Percentiles rank a stretch among this genome's conserved stretches.
Evolutionary conservation across 768 basidiomycete genomes (phyloP).

Genomic region (Rhodotorula taiwanensis): DNA sequence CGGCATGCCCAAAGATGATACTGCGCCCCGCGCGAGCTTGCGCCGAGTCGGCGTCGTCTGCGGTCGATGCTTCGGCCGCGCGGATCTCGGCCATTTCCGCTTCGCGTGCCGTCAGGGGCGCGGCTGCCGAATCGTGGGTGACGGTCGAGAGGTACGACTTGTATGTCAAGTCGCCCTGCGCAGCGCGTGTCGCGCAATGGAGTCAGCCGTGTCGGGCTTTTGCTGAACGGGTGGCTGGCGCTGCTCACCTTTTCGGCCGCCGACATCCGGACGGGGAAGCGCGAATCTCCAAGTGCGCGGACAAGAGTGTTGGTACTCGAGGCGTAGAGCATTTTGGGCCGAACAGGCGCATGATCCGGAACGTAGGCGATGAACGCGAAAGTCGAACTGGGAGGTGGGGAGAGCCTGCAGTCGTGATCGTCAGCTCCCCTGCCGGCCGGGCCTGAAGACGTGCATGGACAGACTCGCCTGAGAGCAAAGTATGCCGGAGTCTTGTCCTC

Average conservation of each 20-base stretch:
- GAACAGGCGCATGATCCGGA: conserved; percentile 69
- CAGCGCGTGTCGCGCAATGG: background rate
- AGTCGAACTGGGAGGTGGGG: conserved; percentile 1
- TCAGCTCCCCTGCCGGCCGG: no score
- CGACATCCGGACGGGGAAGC: conserved; percentile 67
- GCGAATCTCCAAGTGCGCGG: conserved; percentile 64
- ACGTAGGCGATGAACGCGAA: conserved; percentile 64
- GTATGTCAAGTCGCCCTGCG: conserved; percentile 47
- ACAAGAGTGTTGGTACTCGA: conserved; percentile 64
- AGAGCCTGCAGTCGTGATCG: background rate
- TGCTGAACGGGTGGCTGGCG: conserved; percentile 54
- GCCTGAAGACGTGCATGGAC: conserved; percentile 43
- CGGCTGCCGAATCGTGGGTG: conserved; percentile 63
- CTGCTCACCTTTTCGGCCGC: conserved; percentile 58
- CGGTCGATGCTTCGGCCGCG: conserved; percentile 59
- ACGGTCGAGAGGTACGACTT: conserved; percentile 65
- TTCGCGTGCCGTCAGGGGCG: conserved; percentile 75
- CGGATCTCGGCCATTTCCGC: conserved; percentile 71
- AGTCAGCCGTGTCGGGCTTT: no score
- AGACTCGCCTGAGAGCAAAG: conserved; percentile 59
- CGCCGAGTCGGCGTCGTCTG: background rate
- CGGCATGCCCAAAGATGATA: background rate
- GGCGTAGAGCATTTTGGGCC: conserved; percentile 89
- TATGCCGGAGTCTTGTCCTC: conserved; percentile 65
- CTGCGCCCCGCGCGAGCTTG: background rate